Percentiles rank a stretch among this genome's conserved stretches.
Evolutionary conservation across 352 stramenopile genomes (phyloP).

Genomic region (Aphanomyces astaci): DNA sequence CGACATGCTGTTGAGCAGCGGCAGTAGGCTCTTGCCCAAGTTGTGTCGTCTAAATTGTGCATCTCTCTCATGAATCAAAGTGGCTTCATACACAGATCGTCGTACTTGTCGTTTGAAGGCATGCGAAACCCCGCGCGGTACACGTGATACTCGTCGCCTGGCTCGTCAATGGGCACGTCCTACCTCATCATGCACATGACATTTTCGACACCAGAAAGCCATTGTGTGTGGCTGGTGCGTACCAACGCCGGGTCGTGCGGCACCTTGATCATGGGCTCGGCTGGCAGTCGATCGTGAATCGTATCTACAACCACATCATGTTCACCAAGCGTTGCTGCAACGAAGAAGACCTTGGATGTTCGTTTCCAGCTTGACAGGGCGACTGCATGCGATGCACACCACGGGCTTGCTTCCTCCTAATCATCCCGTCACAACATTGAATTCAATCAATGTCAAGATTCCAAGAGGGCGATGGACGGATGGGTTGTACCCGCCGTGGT

Average conservation of each 20-base stretch:
- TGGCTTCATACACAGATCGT: neutral
- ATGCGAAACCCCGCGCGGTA: slow-evolving; percentile 22
- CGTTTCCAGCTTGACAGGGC: slow-evolving; percentile 13
- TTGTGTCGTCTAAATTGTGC: neutral
- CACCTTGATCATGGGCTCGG: slow-evolving; percentile 11
- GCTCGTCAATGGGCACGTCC: neutral
- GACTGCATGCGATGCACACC: slow-evolving; percentile 22
- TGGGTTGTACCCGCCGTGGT: slow-evolving; percentile 9
- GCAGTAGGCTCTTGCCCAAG: slow-evolving; percentile 13
- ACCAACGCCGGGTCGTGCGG: slow-evolving; percentile 21
- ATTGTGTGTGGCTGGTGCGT: too few species aligned
- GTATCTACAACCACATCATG: neutral
- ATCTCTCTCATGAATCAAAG: neutral
- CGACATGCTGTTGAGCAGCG: slow-evolving; percentile 7
- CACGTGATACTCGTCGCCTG: slow-evolving; percentile 18
- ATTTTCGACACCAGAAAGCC: too few species aligned
- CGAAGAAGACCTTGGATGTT: slow-evolving; percentile 15
- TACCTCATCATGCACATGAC: too few species aligned
- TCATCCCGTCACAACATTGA: neutral
- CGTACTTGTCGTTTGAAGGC: slow-evolving; percentile 20
- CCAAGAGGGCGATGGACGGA: neutral
- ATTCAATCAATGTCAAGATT: too few species aligned
- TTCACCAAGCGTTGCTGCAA: too few species aligned
- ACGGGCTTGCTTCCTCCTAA: slow-evolving; percentile 16
- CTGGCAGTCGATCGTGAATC: slow-evolving; percentile 17